Conservation (phyloP, 495 filamentous ascomycete genomes). For the Trichoderma parareesei region DNA sequence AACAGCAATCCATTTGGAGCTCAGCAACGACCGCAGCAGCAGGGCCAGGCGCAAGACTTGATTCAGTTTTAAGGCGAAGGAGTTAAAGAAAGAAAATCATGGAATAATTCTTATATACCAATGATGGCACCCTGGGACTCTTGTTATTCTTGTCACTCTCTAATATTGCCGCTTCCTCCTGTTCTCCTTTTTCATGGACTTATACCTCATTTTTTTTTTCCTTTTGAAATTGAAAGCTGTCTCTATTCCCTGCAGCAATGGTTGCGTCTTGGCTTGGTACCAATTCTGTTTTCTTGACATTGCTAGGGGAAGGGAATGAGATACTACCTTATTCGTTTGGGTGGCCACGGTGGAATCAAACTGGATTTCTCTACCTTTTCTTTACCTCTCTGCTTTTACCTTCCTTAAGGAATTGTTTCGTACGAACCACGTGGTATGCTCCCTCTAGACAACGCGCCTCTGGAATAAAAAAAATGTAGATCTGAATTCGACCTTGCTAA, state of each 20-base stretch:
- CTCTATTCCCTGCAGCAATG: slow-evolving; percentile 14
- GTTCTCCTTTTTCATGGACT: neutral
- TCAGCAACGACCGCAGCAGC: slow-evolving; percentile 46
- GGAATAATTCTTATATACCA: neutral
- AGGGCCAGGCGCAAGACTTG: slow-evolving; percentile 67
- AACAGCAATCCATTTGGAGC: slow-evolving; percentile 69
- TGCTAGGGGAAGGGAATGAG: neutral
- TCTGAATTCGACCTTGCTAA: neutral
- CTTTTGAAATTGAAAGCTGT: slow-evolving; percentile 12
- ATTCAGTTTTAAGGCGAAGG: slow-evolving; percentile 66
- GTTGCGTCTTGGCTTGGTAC: neutral
- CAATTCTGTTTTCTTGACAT: slow-evolving; percentile 13
- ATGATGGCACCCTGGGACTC: neutral
- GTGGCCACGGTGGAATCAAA: slow-evolving; percentile 4
- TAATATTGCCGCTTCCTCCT: neutral
- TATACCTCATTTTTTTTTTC: slow-evolving; percentile 15
- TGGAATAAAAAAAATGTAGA: slow-evolving; percentile 4
- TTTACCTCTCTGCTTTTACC: too few species aligned
- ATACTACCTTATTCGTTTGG: slow-evolving; percentile 6
- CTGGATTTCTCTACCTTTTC: neutral
- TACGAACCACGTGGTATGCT: neutral
- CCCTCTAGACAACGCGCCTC: slow-evolving; percentile 1
- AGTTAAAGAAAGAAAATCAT: neutral
- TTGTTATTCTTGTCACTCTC: slow-evolving; percentile 3
- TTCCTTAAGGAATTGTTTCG: neutral